phyloP scores from a whole-genome alignment of 441 rosid species.

The Bruguiera hainesii region DNA sequence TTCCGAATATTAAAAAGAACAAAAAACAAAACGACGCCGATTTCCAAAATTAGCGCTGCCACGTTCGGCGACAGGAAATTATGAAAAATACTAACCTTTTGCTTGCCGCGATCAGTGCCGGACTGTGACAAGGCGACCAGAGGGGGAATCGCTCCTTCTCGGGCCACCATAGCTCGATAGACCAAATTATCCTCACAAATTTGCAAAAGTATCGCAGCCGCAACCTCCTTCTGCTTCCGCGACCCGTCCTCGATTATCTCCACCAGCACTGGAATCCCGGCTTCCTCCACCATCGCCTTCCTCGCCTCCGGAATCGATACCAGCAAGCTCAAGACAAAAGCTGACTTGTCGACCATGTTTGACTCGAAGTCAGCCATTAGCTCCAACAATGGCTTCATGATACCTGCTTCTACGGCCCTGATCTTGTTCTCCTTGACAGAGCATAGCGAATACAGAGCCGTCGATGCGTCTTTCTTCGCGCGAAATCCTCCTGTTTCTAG shows the following conservation, averaged over 20 bases:
- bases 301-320: conserved; percentile 62
- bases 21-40: conserved; percentile 6
- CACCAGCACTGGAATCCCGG: conserved; percentile 87
- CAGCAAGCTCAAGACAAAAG: conserved; percentile 57
- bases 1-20: neutral
- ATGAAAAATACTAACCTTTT: conserved; percentile 43
- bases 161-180: conserved; percentile 66
- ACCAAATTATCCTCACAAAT: conserved; percentile 64
- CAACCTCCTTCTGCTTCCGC: conserved; percentile 83
- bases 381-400: conserved; percentile 80
- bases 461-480: conserved; percentile 88
- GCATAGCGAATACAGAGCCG: conserved; percentile 76
- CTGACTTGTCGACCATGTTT: conserved; percentile 96
- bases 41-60: conserved; percentile 3
- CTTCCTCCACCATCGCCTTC: conserved; percentile 73
- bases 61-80: conserved; percentile 18
- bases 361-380: conserved; percentile 91
- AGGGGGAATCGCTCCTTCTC: conserved; percentile 95
- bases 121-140: conserved; percentile 74
- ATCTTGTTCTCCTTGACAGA: conserved; percentile 74
- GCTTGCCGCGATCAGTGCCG: conserved; percentile 85
- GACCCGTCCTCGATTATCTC: conserved; percentile 87
- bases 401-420: conserved; percentile 70
- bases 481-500: conserved; percentile 70
- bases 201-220: conserved; percentile 54